Conservation (phyloP, 2,329 filamentous ascomycete species). For the Apiospora saccharicola region DNA sequence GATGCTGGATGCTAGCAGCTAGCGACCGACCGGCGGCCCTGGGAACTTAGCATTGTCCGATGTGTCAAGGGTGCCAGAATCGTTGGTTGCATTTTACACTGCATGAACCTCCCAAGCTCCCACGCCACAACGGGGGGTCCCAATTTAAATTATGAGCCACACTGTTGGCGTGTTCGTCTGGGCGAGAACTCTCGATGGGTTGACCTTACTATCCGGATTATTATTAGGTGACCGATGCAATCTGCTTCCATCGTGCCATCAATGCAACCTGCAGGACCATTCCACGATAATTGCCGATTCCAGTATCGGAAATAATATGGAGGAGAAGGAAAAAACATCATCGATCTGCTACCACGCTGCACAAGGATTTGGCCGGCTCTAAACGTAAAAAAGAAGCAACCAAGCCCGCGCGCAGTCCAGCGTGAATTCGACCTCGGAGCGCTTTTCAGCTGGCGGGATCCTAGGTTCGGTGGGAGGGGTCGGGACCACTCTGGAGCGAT, state of each 20-base stretch:
- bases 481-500: not conserved
- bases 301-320: not conserved
- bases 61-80: not conserved
- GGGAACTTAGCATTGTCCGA: slow-evolving; percentile 4
- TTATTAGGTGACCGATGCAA: not conserved
- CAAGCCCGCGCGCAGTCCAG: not conserved
- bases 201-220: not conserved
- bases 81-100: not conserved
- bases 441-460: not conserved
- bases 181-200: not conserved
- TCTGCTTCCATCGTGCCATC: not conserved
- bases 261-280: not conserved
- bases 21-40: not conserved
- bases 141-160: slow-evolving; percentile 1
- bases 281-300: not conserved
- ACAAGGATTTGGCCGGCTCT: not conserved
- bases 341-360: not conserved
- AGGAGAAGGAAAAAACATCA: not conserved
- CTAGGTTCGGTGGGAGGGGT: not conserved
- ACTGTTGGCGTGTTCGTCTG: not conserved
- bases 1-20: not conserved
- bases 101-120: slow-evolving; percentile 16
- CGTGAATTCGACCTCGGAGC: not conserved
- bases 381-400: not conserved
- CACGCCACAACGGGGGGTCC: not conserved